A percentile compares a stretch with the other conserved stretches of the same genome.
These are phyloP conservation scores for Heracleum sosnowskyi DNA, from an alignment of 129 eudicot species.

Conservation along the genomic window DNA sequence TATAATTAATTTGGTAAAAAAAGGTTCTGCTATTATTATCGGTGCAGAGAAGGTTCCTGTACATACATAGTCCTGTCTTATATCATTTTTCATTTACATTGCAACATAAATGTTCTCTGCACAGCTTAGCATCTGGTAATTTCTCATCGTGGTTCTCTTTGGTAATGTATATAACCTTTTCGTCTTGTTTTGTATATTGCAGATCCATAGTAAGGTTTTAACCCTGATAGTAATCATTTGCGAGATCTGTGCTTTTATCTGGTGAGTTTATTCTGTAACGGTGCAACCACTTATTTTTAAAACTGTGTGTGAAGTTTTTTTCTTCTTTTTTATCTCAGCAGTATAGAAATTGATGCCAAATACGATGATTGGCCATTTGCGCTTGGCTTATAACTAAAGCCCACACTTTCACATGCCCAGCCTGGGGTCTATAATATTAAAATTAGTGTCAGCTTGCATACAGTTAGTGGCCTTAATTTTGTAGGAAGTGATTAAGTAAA, in stretches of 20 bases:
- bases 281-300: not conserved
- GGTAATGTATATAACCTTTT: not conserved
- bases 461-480: not conserved
- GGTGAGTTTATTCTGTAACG: not conserved
- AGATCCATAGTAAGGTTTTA: conserved; percentile 82
- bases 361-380: not conserved
- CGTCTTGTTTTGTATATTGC: conserved; percentile 17
- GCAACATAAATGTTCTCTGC: not conserved
- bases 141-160: conserved; percentile 10
- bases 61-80: not conserved
- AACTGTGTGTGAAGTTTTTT: not conserved
- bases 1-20: not conserved
- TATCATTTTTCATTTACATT: not conserved
- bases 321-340: not conserved
- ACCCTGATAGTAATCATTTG: conserved; percentile 74
- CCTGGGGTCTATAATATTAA: no score
- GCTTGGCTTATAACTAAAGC: not conserved
- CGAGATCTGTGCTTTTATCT: conserved; percentile 84
- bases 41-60: not conserved
- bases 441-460: not conserved
- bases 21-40: not conserved
- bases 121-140: conserved; percentile 7
- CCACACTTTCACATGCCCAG: no score
- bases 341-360: not conserved
- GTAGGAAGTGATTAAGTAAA: not conserved